Evolutionary conservation across 179 eudicot species (phyloP).

Genomic region (Drosera spatulata): DNA sequence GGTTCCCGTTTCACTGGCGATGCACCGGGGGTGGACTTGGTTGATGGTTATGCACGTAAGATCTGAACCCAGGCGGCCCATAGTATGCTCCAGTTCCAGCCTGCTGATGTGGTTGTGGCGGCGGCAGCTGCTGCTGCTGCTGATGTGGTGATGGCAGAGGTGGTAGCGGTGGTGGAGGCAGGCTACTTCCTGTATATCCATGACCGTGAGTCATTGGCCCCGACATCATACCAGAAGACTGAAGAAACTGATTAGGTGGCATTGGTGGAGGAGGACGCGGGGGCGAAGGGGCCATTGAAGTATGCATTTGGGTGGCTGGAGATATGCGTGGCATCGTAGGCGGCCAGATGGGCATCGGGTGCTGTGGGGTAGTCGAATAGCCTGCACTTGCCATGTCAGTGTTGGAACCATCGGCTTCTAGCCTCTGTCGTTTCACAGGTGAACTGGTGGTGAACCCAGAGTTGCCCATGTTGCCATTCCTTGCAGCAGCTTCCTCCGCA

Average conservation of each 20-base stretch:
- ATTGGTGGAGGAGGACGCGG: slow-evolving; percentile 35
- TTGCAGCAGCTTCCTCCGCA: slow-evolving; percentile 79
- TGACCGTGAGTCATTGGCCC: slow-evolving; percentile 21
- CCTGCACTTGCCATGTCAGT: slow-evolving; percentile 26
- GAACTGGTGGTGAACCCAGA: slow-evolving; percentile 29
- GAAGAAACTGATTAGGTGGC: slow-evolving; percentile 35
- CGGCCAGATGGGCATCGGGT: slow-evolving; percentile 13
- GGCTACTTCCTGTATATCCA: slow-evolving; percentile 40
- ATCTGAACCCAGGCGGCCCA: slow-evolving; percentile 56
- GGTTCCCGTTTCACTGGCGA: slow-evolving; percentile 30
- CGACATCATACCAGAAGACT: slow-evolving; percentile 31
- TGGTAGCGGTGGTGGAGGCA: slow-evolving; percentile 46
- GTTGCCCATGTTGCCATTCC: slow-evolving; percentile 27
- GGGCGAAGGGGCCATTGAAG: slow-evolving; percentile 33
- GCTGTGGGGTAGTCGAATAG: slow-evolving; percentile 29
- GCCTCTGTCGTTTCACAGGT: slow-evolving; percentile 48
- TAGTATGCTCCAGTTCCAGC: slow-evolving; percentile 47
- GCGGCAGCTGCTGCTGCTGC: slow-evolving; percentile 36
- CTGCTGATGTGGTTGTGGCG: slow-evolving; percentile 30
- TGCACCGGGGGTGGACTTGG: slow-evolving; percentile 59
- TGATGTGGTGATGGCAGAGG: slow-evolving; percentile 29
- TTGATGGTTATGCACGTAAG: slow-evolving; percentile 62
- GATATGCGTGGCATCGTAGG: slow-evolving; percentile 11
- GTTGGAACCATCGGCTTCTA: slow-evolving; percentile 33
- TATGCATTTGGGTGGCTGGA: slow-evolving; percentile 21